A percentile compares a stretch with the other conserved stretches of the same genome.
Evolutionary conservation across 345 rosid genomes (phyloP).

Genomic region (Gossypium mustelinum): DNA sequence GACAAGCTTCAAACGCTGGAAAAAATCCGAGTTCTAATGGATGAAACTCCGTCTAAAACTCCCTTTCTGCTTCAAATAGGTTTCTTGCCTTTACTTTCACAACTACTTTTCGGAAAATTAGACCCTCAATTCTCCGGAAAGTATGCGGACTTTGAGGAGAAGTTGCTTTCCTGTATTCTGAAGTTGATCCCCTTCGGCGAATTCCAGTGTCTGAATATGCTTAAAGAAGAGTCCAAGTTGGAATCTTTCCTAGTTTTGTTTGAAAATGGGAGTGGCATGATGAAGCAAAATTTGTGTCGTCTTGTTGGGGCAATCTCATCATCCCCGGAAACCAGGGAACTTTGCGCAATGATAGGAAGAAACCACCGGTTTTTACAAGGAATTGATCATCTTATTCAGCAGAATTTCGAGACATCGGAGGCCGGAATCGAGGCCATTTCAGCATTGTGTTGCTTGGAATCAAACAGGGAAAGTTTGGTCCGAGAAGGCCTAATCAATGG

Average conservation of each 20-base stretch:
- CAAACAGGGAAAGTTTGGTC: conserved; percentile 34
- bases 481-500: conserved; percentile 28
- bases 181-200: conserved; percentile 29
- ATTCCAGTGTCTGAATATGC: conserved; percentile 27
- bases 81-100: conserved; percentile 40
- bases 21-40: conserved; percentile 19
- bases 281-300: conserved; percentile 37
- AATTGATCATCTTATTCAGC: conserved; percentile 27
- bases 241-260: conserved; percentile 32
- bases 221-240: conserved; percentile 38
- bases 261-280: conserved; percentile 27
- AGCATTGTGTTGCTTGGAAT: conserved; percentile 35
- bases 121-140: conserved; percentile 27
- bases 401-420: conserved; percentile 22
- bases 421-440: conserved; percentile 38
- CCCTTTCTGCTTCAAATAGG: conserved; percentile 35
- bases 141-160: conserved; percentile 27
- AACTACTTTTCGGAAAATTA: conserved; percentile 29
- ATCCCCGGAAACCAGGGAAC: conserved; percentile 34
- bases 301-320: conserved; percentile 42
- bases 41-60: conserved; percentile 26
- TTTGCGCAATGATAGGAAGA: conserved; percentile 28
- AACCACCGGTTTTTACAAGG: conserved; percentile 16
- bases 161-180: conserved; percentile 33
- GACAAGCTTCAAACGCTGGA: conserved; percentile 31